Evolutionary conservation across 2,329 filamentous ascomycete genomes (phyloP).

Genomic region (Pyrenochaeta sp.): DNA sequence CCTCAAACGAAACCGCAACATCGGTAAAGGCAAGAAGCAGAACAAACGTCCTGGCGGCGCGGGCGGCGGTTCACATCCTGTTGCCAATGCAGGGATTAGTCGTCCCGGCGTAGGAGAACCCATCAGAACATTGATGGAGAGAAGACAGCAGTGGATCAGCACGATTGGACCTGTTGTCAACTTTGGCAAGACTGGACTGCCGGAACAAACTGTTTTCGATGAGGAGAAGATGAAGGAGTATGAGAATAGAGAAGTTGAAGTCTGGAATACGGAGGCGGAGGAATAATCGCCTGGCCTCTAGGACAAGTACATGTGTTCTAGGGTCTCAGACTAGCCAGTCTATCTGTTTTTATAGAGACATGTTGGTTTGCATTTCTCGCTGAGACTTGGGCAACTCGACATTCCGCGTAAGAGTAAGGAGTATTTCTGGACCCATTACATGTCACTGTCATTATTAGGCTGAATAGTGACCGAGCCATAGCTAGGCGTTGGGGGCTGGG

Average conservation of each 20-base stretch:
- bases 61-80: constrained; percentile 71
- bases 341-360: no score
- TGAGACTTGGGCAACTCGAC: background rate
- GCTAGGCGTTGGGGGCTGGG: no score
- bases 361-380: background rate
- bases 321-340: no score
- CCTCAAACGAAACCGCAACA: constrained; percentile 90
- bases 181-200: constrained; percentile 79
- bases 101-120: constrained; percentile 81
- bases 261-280: constrained; percentile 78
- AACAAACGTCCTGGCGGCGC: constrained; percentile 78
- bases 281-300: constrained; percentile 60
- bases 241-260: constrained; percentile 78
- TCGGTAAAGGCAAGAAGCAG: constrained; percentile 93
- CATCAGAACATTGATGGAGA: constrained; percentile 91
- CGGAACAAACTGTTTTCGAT: constrained; percentile 80
- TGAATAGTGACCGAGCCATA: background rate
- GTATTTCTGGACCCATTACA: no score
- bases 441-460: background rate
- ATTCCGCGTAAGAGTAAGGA: background rate
- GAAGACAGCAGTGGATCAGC: constrained; percentile 86
- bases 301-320: background rate
- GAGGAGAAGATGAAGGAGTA: constrained; percentile 74
- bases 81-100: constrained; percentile 47
- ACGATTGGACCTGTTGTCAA: constrained; percentile 92